Percentiles rank a stretch among this genome's conserved stretches.
phyloP scores from a whole-genome alignment of 2,329 filamentous ascomycete genomes.

The Cercospora sp. region DNA sequence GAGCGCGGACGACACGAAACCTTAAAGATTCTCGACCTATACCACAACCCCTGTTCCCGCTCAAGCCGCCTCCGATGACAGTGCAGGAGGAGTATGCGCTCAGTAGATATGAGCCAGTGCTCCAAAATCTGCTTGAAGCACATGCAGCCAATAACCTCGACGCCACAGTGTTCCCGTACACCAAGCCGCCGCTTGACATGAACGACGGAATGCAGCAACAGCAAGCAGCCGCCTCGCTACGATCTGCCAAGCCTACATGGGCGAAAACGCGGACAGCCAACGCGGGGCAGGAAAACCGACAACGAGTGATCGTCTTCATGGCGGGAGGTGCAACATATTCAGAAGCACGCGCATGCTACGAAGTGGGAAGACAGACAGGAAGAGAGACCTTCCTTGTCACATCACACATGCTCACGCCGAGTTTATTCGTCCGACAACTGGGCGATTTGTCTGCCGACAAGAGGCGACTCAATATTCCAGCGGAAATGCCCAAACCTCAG shows the following conservation, averaged over 20 bases:
- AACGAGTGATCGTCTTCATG: conserved; percentile 90
- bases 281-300: conserved; percentile 71
- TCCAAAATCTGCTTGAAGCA: conserved; percentile 85
- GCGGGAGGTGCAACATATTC: conserved; percentile 94
- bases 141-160: conserved; percentile 47
- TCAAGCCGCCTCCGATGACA: conserved; percentile 58
- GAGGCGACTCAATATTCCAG: conserved; percentile 74
- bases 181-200: conserved; percentile 59
- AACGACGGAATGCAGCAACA: conserved; percentile 59
- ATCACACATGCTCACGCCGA: conserved; percentile 88
- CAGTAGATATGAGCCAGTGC: conserved; percentile 78
- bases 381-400: conserved; percentile 86
- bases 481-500: conserved; percentile 75
- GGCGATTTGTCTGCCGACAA: conserved; percentile 75
- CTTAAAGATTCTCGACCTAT: conserved; percentile 75
- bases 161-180: conserved; percentile 49
- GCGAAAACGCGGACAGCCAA: conserved; percentile 69
- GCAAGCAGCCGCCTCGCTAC: conserved; percentile 63
- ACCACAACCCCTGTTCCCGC: conserved; percentile 68
- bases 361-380: conserved; percentile 69
- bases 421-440: conserved; percentile 78
- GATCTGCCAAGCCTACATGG: conserved; percentile 93
- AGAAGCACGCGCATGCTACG: conserved; percentile 86
- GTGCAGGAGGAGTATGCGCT: conserved; percentile 75
- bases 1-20: conserved; percentile 68